Evolutionary conservation across 805 yeast species (phyloP).

Genomic region (Saturnispora saitoi): DNA sequence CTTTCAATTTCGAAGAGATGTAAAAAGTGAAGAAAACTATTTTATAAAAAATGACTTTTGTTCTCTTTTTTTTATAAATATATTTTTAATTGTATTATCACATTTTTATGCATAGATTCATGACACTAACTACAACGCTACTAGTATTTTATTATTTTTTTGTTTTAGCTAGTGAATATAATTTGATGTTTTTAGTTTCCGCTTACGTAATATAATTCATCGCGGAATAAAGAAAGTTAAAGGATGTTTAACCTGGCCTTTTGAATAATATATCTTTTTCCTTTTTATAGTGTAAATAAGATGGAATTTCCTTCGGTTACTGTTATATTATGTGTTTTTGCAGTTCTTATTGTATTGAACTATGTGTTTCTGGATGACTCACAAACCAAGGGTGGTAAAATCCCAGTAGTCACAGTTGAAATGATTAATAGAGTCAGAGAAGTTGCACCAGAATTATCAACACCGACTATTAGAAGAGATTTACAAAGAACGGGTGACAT

Average conservation of each 20-base stretch:
- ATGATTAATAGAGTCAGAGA: conserved; percentile 86
- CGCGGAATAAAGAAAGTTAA: background rate
- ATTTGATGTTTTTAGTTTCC: too few relatives aligned
- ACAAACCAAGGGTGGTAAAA: background rate
- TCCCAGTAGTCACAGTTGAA: conserved; percentile 36
- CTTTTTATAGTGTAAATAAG: background rate
- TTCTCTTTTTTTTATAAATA: background rate
- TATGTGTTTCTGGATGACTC: conserved; percentile 47
- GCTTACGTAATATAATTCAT: background rate
- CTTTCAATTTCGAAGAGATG: background rate
- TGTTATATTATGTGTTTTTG: conserved; percentile 34
- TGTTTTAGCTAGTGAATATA: too few relatives aligned
- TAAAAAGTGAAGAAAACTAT: too few relatives aligned
- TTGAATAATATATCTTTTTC: background rate
- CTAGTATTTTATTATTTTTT: too few relatives aligned
- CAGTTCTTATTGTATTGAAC: conserved; percentile 51
- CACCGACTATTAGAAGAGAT: conserved; percentile 64
- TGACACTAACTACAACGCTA: too few relatives aligned
- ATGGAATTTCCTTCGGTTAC: conserved; percentile 39
- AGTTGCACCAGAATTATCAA: conserved; percentile 65
- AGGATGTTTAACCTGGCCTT: background rate
- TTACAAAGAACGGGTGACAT: conserved; percentile 73
- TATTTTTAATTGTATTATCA: background rate
- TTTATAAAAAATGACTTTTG: background rate
- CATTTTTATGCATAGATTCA: background rate